These are phyloP conservation scores for Trypanosoma congolense DNA, from an alignment of 208 protist species.

Conservation along the genomic window DNA sequence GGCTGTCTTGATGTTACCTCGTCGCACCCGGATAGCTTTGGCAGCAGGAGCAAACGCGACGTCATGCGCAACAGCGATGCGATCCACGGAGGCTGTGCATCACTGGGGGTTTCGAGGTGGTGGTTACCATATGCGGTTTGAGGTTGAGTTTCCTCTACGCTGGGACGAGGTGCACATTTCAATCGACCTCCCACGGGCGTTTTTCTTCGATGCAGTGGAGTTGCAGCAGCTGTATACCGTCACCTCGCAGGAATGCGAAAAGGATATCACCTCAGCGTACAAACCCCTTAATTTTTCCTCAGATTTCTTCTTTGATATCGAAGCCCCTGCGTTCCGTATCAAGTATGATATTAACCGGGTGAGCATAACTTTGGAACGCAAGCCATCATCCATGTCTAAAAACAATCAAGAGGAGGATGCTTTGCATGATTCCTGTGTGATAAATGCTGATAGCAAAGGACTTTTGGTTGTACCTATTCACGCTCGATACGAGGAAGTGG, in stretches of 20 bases:
- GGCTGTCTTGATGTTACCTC: too few species aligned
- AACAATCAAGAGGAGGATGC: neutral
- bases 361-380: constrained; percentile 16
- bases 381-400: neutral
- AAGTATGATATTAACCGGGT: constrained; percentile 46
- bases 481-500: constrained; percentile 64
- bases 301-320: constrained; percentile 68
- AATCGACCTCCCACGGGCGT: constrained; percentile 44
- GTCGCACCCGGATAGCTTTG: neutral
- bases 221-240: constrained; percentile 52
- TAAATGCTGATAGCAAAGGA: neutral
- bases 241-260: neutral
- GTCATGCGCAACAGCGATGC: neutral
- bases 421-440: constrained; percentile 3
- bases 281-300: constrained; percentile 32
- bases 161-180: constrained; percentile 23
- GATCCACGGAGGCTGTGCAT: neutral
- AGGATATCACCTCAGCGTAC: constrained; percentile 34
- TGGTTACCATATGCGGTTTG: constrained; percentile 78
- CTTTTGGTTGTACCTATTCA: constrained; percentile 73
- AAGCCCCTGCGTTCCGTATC: constrained; percentile 69
- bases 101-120: constrained; percentile 44
- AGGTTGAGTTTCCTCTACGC: constrained; percentile 42
- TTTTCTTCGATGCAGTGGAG: constrained; percentile 76
- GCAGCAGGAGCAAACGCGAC: neutral